Percentiles rank a stretch among this genome's conserved stretches.
Evolutionary conservation across 2,329 filamentous ascomycete species (phyloP).

Genomic region (Akanthomyces uredinophilus): DNA sequence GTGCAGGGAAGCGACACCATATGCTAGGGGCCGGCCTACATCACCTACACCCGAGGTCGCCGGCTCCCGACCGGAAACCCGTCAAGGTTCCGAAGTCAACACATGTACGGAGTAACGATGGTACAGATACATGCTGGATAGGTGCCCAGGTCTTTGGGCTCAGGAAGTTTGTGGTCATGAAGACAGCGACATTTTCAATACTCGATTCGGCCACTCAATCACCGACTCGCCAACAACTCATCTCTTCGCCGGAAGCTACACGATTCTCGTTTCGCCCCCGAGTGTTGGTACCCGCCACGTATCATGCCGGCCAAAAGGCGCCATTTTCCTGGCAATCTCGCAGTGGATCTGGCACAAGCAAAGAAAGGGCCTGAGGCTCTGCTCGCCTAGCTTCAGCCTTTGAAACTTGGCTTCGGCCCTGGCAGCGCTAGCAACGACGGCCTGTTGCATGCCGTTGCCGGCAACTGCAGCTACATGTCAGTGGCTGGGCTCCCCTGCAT

Average conservation of each 20-base stretch:
- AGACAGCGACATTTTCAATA: neutral
- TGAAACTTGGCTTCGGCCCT: neutral
- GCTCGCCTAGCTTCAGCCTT: conserved; percentile 5
- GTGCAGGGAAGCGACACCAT: neutral
- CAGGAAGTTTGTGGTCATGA: neutral
- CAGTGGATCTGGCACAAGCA: conserved; percentile 9
- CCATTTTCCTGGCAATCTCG: conserved; percentile 11
- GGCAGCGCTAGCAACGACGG: neutral
- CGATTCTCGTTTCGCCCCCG: neutral
- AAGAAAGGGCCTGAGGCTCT: conserved; percentile 12
- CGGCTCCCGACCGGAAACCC: conserved; percentile 12
- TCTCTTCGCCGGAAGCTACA: neutral
- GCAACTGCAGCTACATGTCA: neutral
- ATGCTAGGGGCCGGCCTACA: neutral
- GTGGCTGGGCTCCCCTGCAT: neutral
- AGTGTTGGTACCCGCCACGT: neutral
- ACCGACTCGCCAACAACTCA: neutral
- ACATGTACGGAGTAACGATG: conserved; percentile 1
- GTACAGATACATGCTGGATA: neutral
- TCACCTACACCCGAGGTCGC: conserved; percentile 9
- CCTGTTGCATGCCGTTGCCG: conserved; percentile 10
- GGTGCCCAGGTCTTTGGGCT: neutral
- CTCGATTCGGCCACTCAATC: neutral
- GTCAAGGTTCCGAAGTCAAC: conserved; percentile 1
- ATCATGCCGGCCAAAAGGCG: neutral